Base-by-base conservation (phyloP, 1,139 yeast species). In the Zygoascus sp. region DNA sequence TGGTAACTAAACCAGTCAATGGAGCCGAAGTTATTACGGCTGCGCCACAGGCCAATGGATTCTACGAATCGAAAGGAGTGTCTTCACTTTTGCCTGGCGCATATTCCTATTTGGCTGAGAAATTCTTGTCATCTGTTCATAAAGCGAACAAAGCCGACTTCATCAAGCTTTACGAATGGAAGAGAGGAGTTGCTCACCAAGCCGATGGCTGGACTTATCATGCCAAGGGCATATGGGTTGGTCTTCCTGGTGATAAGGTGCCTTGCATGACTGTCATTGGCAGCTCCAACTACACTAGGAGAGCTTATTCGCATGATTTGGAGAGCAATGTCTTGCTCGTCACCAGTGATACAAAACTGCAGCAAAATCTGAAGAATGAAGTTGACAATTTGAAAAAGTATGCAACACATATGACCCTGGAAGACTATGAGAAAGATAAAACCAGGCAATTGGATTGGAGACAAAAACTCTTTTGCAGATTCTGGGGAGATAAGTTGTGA, bases 161-260 rank as follows among this genome's bases (percentile, higher is more conserved):
- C 13, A 58, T 72, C 5, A 60, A 72, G 13, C 69, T 92, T 34
- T 75, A 72, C 49, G 97, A 92, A 65, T 94, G 98, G 98, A 40
- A 46, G 19, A 78, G 79, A 60, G 98, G 98, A 1, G 69, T 79
- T 1, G 96, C 89, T 7, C 88, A 88, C 59, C 77, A 86, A 10
- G 77, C 81, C 0, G 77, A 73, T 28, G 97, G 98, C 1, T 92
- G 98, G 98, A 87, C 97, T 0, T 92, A 92, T 64, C 99, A 92
- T 62, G 98, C 98, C n/a, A 92, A 92, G 63, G 99, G 99, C 0
- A 70, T 89, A 13, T 92, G 98, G 98, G 68, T 87, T 1, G 74
- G 80, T 6, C 76, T 76, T 6, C 85, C 89, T 0, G 56, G 47
- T 2, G 56, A 54, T n/a, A 44, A 44, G 0, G 60, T 68, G 23